Conservation (phyloP, 2,329 filamentous ascomycete species). For the Monilinia aucupariae region DNA sequence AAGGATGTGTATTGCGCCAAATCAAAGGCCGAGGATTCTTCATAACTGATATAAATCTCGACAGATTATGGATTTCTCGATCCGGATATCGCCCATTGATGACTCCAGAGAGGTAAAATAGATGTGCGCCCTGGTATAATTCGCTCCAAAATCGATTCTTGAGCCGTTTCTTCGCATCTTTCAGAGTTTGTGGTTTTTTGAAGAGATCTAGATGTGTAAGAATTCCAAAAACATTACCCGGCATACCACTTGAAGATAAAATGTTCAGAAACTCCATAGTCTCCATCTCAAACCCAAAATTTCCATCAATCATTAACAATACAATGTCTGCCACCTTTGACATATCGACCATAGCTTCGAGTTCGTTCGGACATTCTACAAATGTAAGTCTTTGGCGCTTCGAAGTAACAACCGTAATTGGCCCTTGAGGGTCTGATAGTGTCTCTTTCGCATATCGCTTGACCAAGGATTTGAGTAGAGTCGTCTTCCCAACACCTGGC, state of each 20-base stretch:
- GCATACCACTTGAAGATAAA: conserved; percentile 91
- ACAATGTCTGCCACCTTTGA: conserved; percentile 98
- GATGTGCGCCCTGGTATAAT: conserved; percentile 90
- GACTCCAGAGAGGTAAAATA: conserved; percentile 95
- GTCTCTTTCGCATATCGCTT: conserved; percentile 94
- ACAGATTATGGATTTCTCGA: conserved; percentile 91
- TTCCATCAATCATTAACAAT: conserved; percentile 95
- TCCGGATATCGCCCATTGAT: conserved; percentile 96
- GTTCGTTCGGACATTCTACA: conserved; percentile 92
- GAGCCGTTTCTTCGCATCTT: conserved; percentile 89
- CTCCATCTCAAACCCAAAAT: conserved; percentile 99
- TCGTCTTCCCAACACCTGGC: conserved; percentile 92
- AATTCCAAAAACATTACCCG: conserved; percentile 95
- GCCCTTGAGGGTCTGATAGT: conserved; percentile 80
- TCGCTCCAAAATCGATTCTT: conserved; percentile 98
- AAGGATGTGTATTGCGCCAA: conserved; percentile 95
- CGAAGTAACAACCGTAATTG: conserved; percentile 92
- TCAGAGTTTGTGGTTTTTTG: conserved; percentile 84
- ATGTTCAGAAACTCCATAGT: conserved; percentile 99
- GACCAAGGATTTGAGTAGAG: conserved; percentile 88
- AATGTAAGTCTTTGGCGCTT: conserved; percentile 94
- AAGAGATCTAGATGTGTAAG: conserved; percentile 95
- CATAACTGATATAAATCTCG: conserved; percentile 95
- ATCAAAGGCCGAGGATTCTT: conserved; percentile 95
- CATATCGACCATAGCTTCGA: conserved; percentile 94